These are phyloP conservation scores for Mesembryanthemum crystallinum DNA, from an alignment of 148 eudicot genomes.

Conservation along the genomic window DNA sequence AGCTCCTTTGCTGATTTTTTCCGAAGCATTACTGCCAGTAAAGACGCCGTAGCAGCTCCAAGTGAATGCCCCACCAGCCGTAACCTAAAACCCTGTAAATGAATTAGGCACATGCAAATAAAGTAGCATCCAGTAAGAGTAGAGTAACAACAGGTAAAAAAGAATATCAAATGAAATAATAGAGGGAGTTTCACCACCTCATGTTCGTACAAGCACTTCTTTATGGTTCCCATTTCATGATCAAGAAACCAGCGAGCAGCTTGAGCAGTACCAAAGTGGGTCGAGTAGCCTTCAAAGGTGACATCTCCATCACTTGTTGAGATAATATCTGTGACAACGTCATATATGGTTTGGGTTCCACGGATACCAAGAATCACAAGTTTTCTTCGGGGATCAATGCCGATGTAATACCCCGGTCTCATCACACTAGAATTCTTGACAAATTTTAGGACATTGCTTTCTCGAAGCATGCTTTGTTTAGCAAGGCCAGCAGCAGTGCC, in stretches of 20 bases:
- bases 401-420: constrained; percentile 95
- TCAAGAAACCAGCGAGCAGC: constrained; percentile 94
- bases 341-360: constrained; percentile 87
- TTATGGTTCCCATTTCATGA: constrained; percentile 76
- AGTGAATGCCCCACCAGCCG: constrained; percentile 98
- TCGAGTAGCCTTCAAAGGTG: constrained; percentile 71
- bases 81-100: constrained; percentile 88
- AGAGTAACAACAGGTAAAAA: constrained; percentile 2
- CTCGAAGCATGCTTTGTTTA: constrained; percentile 85
- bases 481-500: constrained; percentile 69
- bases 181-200: constrained; percentile 46
- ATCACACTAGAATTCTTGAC: constrained; percentile 69
- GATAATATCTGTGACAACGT: constrained; percentile 80
- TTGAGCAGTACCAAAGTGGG: constrained; percentile 94
- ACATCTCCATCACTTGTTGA: constrained; percentile 80
- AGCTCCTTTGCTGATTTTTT: constrained; percentile 59
- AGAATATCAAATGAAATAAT: background rate
- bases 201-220: constrained; percentile 61
- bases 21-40: constrained; percentile 89
- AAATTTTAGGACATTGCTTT: constrained; percentile 73
- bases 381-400: constrained; percentile 69
- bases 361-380: constrained; percentile 94
- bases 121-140: background rate
- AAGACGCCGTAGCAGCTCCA: constrained; percentile 87
- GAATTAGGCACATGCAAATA: constrained; percentile 40